These are phyloP conservation scores for Acacia acuminata DNA, from an alignment of 306 rosid species.

Conservation along the genomic window DNA sequence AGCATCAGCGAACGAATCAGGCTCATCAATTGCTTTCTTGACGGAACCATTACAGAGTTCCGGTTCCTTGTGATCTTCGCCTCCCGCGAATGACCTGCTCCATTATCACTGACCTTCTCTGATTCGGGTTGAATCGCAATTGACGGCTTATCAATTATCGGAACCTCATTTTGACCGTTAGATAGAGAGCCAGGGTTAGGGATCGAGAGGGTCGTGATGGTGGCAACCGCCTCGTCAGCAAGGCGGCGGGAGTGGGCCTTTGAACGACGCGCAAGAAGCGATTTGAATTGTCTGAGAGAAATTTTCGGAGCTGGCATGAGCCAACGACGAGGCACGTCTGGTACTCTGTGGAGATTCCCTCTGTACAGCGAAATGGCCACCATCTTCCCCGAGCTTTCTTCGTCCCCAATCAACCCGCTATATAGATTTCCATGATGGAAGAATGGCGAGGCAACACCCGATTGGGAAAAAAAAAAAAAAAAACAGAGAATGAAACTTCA, in stretches of 20 bases:
- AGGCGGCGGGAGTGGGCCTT: slow-evolving; percentile 65
- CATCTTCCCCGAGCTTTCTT: slow-evolving; percentile 47
- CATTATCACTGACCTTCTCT: slow-evolving; percentile 30
- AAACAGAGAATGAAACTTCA: not conserved
- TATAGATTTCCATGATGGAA: slow-evolving; percentile 18
- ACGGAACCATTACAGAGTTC: slow-evolving; percentile 35
- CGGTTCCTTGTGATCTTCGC: slow-evolving; percentile 28
- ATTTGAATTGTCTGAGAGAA: slow-evolving; percentile 69
- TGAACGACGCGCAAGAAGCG: slow-evolving; percentile 79
- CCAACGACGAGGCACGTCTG: slow-evolving; percentile 91
- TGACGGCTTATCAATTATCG: not conserved
- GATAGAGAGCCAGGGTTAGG: slow-evolving; percentile 17
- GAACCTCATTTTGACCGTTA: slow-evolving; percentile 24
- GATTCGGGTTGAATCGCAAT: slow-evolving; percentile 24
- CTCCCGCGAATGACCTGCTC: slow-evolving; percentile 50
- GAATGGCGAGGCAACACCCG: not conserved
- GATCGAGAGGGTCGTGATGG: slow-evolving; percentile 30
- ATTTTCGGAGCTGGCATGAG: slow-evolving; percentile 81
- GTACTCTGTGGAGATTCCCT: slow-evolving; percentile 86
- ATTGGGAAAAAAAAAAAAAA: not conserved
- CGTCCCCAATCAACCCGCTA: not conserved
- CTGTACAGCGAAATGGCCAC: slow-evolving; percentile 93
- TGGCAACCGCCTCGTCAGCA: slow-evolving; percentile 22
- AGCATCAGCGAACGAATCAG: slow-evolving; percentile 31
- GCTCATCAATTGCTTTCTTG: slow-evolving; percentile 35